Conservation (phyloP, 2,329 filamentous ascomycete species). For the Neoarthrinium moseri region DNA sequence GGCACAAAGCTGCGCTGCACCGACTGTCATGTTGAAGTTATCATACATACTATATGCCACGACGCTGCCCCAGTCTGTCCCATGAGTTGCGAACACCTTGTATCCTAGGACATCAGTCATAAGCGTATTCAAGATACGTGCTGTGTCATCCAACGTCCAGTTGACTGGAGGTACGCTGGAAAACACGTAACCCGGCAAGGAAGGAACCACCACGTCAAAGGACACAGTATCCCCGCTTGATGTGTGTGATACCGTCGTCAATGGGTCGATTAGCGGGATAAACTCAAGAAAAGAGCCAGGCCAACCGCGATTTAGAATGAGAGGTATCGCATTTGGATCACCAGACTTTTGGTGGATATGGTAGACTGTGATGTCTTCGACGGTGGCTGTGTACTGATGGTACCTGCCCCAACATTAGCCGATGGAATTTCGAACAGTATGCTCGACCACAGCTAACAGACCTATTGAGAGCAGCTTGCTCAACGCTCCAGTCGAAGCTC, state of each 20-base stretch:
- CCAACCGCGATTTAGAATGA: constrained; percentile 29
- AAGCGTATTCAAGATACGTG: constrained; percentile 4
- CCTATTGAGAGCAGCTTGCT: constrained; percentile 10
- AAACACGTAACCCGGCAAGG: not conserved
- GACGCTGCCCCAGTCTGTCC: constrained; percentile 11
- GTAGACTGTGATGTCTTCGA: constrained; percentile 11
- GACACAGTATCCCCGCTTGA: not conserved
- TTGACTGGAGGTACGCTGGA: not conserved
- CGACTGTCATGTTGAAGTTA: constrained; percentile 7
- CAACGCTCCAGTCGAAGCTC: constrained; percentile 11
- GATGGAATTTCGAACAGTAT: not conserved
- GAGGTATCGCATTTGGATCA: constrained; percentile 15
- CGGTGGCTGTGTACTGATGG: constrained; percentile 9
- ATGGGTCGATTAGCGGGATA: constrained; percentile 35
- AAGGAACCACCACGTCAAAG: not conserved
- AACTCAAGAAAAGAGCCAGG: constrained; percentile 48
- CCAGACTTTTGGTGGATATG: constrained; percentile 15
- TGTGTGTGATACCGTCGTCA: constrained; percentile 34
- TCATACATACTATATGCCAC: constrained; percentile 11
- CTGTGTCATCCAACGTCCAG: not conserved
- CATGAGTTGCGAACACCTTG: constrained; percentile 9
- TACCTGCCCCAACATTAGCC: constrained; percentile 6
- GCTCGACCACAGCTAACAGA: not conserved
- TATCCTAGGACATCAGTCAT: constrained; percentile 14
- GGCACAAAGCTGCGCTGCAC: constrained; percentile 11